These are phyloP conservation scores for Agrostemma githago DNA, from an alignment of 148 eudicot species.

Conservation along the genomic window DNA sequence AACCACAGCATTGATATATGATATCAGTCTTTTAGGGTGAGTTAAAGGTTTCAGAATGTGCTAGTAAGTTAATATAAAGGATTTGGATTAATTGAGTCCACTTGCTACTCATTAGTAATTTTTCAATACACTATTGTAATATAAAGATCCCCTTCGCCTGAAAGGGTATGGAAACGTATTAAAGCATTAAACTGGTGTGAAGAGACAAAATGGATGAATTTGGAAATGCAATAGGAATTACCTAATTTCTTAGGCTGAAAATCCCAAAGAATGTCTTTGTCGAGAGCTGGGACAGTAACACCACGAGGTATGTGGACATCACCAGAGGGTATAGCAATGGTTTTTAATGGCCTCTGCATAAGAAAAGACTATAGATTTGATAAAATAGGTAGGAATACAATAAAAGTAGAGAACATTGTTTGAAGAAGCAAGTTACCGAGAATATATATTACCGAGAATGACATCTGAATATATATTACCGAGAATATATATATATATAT, in stretches of 20 bases:
- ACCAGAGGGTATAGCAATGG: slow-evolving; percentile 80
- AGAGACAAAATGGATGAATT: slow-evolving; percentile 11
- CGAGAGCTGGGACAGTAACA: slow-evolving; percentile 88
- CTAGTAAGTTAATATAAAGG: too few species aligned
- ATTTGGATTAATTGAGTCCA: too few species aligned
- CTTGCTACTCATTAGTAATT: too few species aligned
- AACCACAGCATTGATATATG: too few species aligned
- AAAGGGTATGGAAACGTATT: slow-evolving; percentile 4
- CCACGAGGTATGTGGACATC: slow-evolving; percentile 99
- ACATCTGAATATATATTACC: too few species aligned
- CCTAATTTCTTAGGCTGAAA: slow-evolving; percentile 89
- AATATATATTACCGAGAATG: too few species aligned
- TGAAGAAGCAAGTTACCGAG: slow-evolving; percentile 3
- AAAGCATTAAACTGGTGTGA: not conserved
- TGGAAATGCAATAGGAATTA: slow-evolving; percentile 14
- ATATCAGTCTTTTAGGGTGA: too few species aligned
- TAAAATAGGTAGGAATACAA: not conserved
- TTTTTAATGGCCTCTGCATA: slow-evolving; percentile 88
- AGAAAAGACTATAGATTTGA: not conserved
- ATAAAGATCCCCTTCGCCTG: slow-evolving; percentile 88
- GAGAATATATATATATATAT: too few species aligned
- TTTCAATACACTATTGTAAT: too few species aligned
- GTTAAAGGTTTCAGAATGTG: too few species aligned
- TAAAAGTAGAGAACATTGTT: not conserved
- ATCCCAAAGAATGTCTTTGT: slow-evolving; percentile 92